A percentile compares a stretch with the other conserved stretches of the same genome.
Conservation (phyloP, 2,329 filamentous ascomycete species). For the Cercospora sesami region DNA sequence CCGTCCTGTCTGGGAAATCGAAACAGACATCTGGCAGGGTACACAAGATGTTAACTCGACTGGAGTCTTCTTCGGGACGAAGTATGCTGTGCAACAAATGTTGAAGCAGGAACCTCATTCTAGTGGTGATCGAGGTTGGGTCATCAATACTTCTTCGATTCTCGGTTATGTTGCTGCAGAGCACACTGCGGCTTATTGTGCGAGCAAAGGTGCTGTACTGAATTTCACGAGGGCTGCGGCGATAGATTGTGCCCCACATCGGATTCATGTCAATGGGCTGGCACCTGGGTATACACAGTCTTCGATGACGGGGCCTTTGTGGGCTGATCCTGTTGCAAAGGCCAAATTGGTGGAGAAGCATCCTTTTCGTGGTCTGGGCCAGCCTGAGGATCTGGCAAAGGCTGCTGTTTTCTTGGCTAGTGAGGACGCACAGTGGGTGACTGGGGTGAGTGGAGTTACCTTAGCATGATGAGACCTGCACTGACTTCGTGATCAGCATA, state of each 20-base stretch:
- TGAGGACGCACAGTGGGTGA: constrained; percentile 38
- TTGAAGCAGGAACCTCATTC: constrained; percentile 47
- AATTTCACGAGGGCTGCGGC: constrained; percentile 33
- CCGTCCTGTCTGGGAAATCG: constrained; percentile 25
- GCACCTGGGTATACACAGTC: constrained; percentile 34
- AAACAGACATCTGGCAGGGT: constrained; percentile 25
- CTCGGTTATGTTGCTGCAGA: constrained; percentile 48
- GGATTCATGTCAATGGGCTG: constrained; percentile 36
- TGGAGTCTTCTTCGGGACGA: constrained; percentile 47
- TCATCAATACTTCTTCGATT: constrained; percentile 53
- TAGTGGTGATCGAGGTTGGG: constrained; percentile 50
- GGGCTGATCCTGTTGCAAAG: constrained; percentile 28
- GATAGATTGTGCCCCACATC: constrained; percentile 33
- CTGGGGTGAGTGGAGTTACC: constrained; percentile 14
- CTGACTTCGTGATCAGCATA: constrained; percentile 20
- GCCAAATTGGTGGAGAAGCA: constrained; percentile 35
- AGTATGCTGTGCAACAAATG: constrained; percentile 53
- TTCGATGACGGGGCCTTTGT: constrained; percentile 28
- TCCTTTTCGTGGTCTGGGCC: constrained; percentile 39
- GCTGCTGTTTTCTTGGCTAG: constrained; percentile 50
- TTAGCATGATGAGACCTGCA: background rate
- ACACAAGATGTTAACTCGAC: constrained; percentile 42
- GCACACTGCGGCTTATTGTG: constrained; percentile 34
- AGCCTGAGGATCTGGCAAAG: constrained; percentile 46
- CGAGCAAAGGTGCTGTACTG: constrained; percentile 34